These are phyloP conservation scores for Eucalyptus melliodora DNA, from an alignment of 345 rosid species.

Conservation along the genomic window DNA sequence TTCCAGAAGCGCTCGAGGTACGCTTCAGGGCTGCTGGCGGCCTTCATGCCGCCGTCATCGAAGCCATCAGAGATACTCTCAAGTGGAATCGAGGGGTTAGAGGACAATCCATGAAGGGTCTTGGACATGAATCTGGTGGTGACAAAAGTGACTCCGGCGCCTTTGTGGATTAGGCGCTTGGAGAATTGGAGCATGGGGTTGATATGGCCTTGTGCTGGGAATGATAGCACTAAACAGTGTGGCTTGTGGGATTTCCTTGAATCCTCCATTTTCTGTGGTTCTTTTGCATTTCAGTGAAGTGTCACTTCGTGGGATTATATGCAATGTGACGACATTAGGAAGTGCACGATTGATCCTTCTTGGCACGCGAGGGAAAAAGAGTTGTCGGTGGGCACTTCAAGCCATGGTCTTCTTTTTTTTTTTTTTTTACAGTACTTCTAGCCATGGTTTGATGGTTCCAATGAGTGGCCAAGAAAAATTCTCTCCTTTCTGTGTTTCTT, in stretches of 20 bases:
- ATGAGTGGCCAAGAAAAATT: neutral
- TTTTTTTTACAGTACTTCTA: neutral
- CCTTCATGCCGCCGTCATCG: neutral
- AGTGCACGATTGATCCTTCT: neutral
- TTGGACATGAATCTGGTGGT: neutral
- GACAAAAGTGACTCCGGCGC: neutral
- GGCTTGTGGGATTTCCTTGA: neutral
- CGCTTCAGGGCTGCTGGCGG: neutral
- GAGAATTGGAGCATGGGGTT: neutral
- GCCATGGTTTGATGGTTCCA: neutral
- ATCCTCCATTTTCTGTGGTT: neutral
- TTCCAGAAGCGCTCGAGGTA: neutral
- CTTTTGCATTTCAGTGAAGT: neutral
- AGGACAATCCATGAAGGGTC: neutral
- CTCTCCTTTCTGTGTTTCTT: neutral
- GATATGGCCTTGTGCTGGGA: neutral
- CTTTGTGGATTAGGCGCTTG: neutral
- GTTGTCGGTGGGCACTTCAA: neutral
- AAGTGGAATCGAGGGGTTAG: neutral
- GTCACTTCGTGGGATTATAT: neutral
- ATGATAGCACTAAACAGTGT: neutral
- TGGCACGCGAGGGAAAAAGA: neutral
- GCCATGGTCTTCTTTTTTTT: no score
- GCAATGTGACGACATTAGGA: neutral
- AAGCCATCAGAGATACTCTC: neutral